Base-by-base conservation (phyloP, 2,329 filamentous ascomycete species). In the Fusarium cicatricum region DNA sequence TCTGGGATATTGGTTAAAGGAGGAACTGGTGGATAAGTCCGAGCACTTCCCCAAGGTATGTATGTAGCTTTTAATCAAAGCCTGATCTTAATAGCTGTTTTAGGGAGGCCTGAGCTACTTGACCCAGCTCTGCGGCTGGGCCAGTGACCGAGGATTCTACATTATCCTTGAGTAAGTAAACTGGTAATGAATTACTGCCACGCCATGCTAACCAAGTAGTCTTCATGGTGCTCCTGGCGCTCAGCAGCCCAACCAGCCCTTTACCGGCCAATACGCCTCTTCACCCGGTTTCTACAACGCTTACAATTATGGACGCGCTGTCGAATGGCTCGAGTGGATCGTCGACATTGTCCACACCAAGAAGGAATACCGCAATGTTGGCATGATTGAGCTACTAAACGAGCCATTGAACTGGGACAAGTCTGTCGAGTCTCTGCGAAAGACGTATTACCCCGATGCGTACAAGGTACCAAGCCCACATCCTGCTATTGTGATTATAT, bases 281-380 rank as follows among this genome's bases (percentile, higher is more conserved):
- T 41, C 58, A 4, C 53, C 79, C 1, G 82, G 82, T 3, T 88
- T 88, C 73, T 88, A 85, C 70, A 72, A 76, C 26, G 75, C 79
- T 53, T 81, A 80, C 65, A 78, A 87, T 69, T 88, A 84, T 69
- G 77, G 78, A 19, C 82, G 85, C 11, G 82, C 82, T 3, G 68
- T 80, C 52, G 67, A 78, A 44, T 86, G 85, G 72, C 78, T 87
- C n/a, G 71, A 78, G 47, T 85, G 80, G 78, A 80, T 87, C 64
- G 79, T 82, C 11, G 74, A 78, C 32, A 74, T 77, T 33, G 79
- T 85, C 53, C 83, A 86, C 67, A 73, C 65, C 32, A 79, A 77
- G 54, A 45, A 71, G 31, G 76, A 76, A 26, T 84, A 82, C 67
- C 72, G 78, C 47, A 85, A 81, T 38, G 84, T 86, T 21, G 84